These are phyloP conservation scores for Coffea humblotiana DNA, from an alignment of 305 asterid species.

Conservation along the genomic window DNA sequence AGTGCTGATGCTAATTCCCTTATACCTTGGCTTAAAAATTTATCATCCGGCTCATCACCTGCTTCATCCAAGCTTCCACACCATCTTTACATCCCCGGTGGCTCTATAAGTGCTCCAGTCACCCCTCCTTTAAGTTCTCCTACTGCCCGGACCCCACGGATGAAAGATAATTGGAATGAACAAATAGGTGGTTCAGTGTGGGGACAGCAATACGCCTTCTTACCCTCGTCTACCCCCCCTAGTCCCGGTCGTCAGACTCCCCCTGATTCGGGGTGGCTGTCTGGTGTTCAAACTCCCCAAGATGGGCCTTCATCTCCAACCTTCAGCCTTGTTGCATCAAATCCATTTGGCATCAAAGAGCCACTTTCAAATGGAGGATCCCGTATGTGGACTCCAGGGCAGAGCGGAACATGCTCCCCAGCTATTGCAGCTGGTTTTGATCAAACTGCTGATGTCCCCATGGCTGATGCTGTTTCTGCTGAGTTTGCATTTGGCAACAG, in stretches of 20 bases:
- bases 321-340: conserved; percentile 79
- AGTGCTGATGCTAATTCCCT: conserved; percentile 78
- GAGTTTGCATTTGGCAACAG: conserved; percentile 93
- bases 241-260: conserved; percentile 89
- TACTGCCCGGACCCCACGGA: conserved; percentile 77
- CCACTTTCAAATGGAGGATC: conserved; percentile 90
- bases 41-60: conserved; percentile 74
- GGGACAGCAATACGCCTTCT: conserved; percentile 67
- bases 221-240: conserved; percentile 79
- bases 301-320: conserved; percentile 89
- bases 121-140: conserved; percentile 98
- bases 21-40: conserved; percentile 92
- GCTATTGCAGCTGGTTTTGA: conserved; percentile 68
- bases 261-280: conserved; percentile 93
- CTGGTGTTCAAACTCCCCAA: conserved; percentile 94
- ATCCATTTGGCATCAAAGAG: conserved; percentile 71
- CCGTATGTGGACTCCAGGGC: conserved; percentile 98
- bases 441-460: conserved; percentile 83
- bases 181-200: conserved; percentile 55
- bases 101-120: conserved; percentile 96
- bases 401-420: conserved; percentile 97
- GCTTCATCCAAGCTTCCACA: conserved; percentile 66
- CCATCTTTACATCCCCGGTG: conserved; percentile 77
- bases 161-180: conserved; percentile 72
- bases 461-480: conserved; percentile 77